Percentiles rank a stretch among this genome's conserved stretches.
Conservation (phyloP, 2,329 filamentous ascomycete genomes). For the Diaporthe destruens region DNA sequence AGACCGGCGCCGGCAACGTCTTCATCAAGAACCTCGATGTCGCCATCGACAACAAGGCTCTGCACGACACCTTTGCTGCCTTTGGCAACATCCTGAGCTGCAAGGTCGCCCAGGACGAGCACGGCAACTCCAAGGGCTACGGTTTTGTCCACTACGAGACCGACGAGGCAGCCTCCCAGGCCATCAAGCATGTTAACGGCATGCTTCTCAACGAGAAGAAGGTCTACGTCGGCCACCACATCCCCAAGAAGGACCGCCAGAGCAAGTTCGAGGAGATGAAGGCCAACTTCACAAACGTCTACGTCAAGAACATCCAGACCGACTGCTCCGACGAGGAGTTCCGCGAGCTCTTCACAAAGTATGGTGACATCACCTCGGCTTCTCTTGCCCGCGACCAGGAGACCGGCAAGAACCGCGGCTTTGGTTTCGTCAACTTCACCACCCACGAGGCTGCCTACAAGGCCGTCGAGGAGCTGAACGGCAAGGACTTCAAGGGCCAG, state of each 20-base stretch:
- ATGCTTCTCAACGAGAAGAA: conserved; percentile 99
- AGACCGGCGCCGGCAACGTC: conserved; percentile 98
- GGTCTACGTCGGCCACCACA: conserved; percentile 99
- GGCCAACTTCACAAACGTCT: conserved; percentile 99
- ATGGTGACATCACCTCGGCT: conserved; percentile 93
- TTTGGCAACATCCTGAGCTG: conserved; percentile 99
- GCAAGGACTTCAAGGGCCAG: conserved; percentile 91
- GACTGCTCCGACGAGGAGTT: conserved; percentile 95
- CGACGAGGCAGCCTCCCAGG: conserved; percentile 93
- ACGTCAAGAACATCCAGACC: conserved; percentile 95
- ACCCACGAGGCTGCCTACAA: conserved; percentile 87
- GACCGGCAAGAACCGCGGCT: conserved; percentile 89
- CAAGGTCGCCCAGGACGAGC: conserved; percentile 99
- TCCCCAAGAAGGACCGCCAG: conserved; percentile 99
- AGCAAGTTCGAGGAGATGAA: conserved; percentile 99
- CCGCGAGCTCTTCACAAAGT: conserved; percentile 91
- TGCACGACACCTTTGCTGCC: conserved; percentile 98
- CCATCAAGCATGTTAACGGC: conserved; percentile 99
- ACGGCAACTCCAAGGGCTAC: conserved; percentile 97
- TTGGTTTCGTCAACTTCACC: conserved; percentile 96
- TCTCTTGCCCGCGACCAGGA: conserved; percentile 91
- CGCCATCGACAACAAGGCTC: conserved; percentile 99
- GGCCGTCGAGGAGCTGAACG: conserved; percentile 93
- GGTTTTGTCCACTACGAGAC: conserved; percentile 99
- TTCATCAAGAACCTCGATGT: conserved; percentile 99